These are phyloP conservation scores for Kodamaea anthophila DNA, from an alignment of 1,139 yeast genomes.

Conservation along the genomic window DNA sequence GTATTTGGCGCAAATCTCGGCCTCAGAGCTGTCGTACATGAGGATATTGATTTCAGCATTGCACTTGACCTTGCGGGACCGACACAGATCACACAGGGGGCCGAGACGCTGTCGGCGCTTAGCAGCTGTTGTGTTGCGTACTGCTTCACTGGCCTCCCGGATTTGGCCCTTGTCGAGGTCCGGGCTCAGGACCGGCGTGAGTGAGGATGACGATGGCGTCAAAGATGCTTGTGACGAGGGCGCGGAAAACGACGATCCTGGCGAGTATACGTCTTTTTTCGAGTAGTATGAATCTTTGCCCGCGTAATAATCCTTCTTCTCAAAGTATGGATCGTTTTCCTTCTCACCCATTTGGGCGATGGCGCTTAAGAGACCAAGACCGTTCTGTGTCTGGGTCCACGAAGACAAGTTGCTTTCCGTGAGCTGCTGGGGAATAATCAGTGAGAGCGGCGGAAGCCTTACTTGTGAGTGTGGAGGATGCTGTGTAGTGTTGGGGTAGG, in stretches of 20 bases:
- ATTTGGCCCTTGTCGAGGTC: conserved; percentile 7
- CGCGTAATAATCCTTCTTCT: too few species aligned
- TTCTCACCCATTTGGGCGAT: conserved; percentile 9
- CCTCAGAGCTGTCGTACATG: conserved; percentile 6
- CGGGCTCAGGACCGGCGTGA: conserved; percentile 5
- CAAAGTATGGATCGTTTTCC: background rate
- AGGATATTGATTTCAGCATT: conserved; percentile 50
- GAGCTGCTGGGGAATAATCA: conserved; percentile 5
- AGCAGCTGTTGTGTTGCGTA: too few species aligned
- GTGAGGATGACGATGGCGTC: conserved; percentile 1
- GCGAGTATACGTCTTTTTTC: background rate
- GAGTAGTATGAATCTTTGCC: background rate
- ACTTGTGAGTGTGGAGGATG: conserved; percentile 4
- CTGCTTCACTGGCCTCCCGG: conserved; percentile 5
- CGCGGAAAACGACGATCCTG: background rate
- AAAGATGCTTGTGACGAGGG: background rate
- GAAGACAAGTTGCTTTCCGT: conserved; percentile 11
- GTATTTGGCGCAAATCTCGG: conserved; percentile 4
- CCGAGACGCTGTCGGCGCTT: conserved; percentile 62
- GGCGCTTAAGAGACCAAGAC: conserved; percentile 14
- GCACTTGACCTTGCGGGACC: conserved; percentile 69
- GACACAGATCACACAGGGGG: conserved; percentile 70
- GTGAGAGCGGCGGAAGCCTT: conserved; percentile 4
- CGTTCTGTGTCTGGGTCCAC: conserved; percentile 8
- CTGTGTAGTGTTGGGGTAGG: conserved; percentile 6